Evolutionary conservation across 352 stramenopile species (phyloP), one percentile per base, ranked within the genome.

Genomic region (Thraustochytrium striatum): DNA sequence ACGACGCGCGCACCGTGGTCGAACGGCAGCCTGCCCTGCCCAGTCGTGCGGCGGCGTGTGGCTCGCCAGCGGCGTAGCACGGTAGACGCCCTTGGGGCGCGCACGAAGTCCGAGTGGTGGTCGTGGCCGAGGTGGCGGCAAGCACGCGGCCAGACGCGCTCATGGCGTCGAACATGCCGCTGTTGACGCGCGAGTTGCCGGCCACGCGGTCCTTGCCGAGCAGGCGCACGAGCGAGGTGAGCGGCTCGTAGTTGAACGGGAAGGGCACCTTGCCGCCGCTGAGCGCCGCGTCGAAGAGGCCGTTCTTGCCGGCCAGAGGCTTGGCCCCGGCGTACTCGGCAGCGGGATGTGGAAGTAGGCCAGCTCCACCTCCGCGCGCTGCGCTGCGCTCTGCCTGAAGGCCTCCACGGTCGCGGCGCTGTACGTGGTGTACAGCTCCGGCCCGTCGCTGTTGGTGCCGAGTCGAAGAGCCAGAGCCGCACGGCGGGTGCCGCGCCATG

Each of bases 261-360:
- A 11, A 72, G 19, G 52, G 50, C 35, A n/a, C 57, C 70, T 79
- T 72, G 13, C 57, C 57, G 57, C 36, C 57, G 53, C 50, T 61
- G 41, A 72, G 9, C 3, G 57, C 57, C 5, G 70, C 70, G 11
- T 69, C 70, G n/a, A 79, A 72, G 36, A 72, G 70, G 36, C 68
- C 44, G 43, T 78, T 78, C 32, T 69, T 69, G 8, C 68, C 52
- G 7, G 68, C 52, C 5, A 78, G 43, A 2, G 68, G 52, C 7
- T 13, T 9, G 3, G 21, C 32, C 9, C 68, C 44, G 8, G 32
- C n/a, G 50, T 88, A 90, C 72, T 91, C 87, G 25, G 72, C 44
- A 90, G 25, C 1, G 85, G 87, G 39, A 91, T 91, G 72, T 91
- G 87, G 57, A 89, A 89, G 75, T 87, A 90, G 81, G 88, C 89